Evolutionary conservation across 2,329 filamentous ascomycete genomes (phyloP).

Genomic region (Raffaelea albimanens): DNA sequence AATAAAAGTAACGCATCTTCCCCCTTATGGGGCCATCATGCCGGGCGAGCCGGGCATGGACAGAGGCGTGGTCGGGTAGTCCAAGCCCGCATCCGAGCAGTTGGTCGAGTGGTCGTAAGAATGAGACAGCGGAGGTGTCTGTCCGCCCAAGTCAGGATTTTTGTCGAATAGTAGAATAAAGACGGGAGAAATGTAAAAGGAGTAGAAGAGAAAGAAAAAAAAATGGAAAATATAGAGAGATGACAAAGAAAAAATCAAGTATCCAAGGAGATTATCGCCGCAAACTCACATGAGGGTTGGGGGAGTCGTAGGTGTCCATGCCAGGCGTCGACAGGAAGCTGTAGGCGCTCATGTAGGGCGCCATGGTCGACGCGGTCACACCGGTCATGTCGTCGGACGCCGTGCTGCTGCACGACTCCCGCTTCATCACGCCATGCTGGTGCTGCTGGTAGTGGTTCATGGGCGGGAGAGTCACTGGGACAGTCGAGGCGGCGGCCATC

Average conservation of each 20-base stretch:
- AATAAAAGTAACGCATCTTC: too few species aligned
- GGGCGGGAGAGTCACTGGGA: constrained; percentile 52
- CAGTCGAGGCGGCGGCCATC: constrained; percentile 27
- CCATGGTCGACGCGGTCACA: constrained; percentile 48
- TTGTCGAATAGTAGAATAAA: constrained; percentile 10
- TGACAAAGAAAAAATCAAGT: not conserved
- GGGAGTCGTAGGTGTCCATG: constrained; percentile 57
- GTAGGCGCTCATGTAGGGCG: constrained; percentile 56
- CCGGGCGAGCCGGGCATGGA: constrained; percentile 64
- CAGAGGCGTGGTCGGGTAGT: constrained; percentile 60
- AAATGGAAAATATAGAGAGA: not conserved
- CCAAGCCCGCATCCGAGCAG: constrained; percentile 50
- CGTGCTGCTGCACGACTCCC: constrained; percentile 40
- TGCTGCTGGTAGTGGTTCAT: constrained; percentile 51
- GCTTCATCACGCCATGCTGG: constrained; percentile 53
- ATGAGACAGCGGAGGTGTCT: constrained; percentile 72
- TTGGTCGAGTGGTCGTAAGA: constrained; percentile 59
- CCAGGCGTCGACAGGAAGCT: constrained; percentile 56
- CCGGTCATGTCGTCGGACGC: not conserved
- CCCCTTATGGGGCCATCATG: constrained; percentile 24
- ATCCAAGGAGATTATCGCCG: constrained; percentile 20
- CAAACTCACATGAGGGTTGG: constrained; percentile 63
- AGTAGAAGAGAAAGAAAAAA: not conserved
- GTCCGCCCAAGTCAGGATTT: constrained; percentile 35
- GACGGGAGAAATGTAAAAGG: not conserved